phyloP scores from a whole-genome alignment of 306 rosid species.

The Cicer cuneatum region DNA sequence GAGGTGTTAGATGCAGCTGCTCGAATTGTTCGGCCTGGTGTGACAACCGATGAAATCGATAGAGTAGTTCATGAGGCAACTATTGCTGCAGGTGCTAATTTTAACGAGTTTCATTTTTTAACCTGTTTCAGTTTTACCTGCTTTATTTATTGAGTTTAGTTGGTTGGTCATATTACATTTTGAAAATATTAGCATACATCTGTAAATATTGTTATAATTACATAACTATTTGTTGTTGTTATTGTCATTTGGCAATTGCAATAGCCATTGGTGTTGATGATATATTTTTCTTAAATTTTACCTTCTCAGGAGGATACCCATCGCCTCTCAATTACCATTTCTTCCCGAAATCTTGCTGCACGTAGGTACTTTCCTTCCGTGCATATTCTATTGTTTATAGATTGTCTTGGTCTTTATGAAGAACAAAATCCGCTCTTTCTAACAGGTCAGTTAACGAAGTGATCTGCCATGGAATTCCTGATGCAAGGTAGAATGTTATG shows the following conservation, averaged over 20 bases:
- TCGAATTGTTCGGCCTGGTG: conserved; percentile 79
- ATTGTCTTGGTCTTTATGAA: conserved; percentile 36
- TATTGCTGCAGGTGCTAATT: conserved; percentile 74
- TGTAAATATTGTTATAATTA: no score
- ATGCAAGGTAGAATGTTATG: conserved; percentile 68
- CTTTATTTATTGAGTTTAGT: conserved; percentile 16
- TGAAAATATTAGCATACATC: neutral
- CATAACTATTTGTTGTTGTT: neutral
- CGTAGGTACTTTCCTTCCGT: conserved; percentile 77
- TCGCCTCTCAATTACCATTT: conserved; percentile 91
- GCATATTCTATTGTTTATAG: conserved; percentile 18
- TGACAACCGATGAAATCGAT: conserved; percentile 95
- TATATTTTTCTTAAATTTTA: conserved; percentile 22
- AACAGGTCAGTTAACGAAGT: conserved; percentile 97
- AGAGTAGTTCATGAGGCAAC: conserved; percentile 93
- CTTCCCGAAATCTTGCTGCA: conserved; percentile 99
- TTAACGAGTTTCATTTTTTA: conserved; percentile 19
- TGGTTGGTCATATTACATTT: neutral
- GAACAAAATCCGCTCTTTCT: conserved; percentile 34
- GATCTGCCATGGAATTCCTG: conserved; percentile 99
- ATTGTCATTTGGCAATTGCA: conserved; percentile 13
- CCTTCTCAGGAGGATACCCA: conserved; percentile 88
- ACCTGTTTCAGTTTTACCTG: neutral
- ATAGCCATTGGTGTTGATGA: conserved; percentile 5
- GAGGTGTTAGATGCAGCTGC: conserved; percentile 96